These are phyloP conservation scores for Pleoardoris graminearum DNA, from an alignment of 2,329 filamentous ascomycete genomes.

Conservation along the genomic window DNA sequence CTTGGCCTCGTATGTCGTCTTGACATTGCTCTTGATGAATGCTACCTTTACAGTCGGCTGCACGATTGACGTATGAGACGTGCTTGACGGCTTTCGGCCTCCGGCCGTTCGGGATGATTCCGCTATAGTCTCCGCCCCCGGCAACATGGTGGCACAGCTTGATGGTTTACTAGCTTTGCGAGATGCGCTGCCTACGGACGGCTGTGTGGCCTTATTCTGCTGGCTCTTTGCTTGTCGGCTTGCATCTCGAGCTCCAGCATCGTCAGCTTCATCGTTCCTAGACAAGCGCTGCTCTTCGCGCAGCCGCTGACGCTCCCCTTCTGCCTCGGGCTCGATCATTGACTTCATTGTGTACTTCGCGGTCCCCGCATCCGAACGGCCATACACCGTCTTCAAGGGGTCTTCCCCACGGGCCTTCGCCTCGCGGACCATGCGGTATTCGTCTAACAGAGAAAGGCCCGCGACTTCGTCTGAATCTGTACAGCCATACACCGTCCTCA, in stretches of 20 bases:
- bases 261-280: not conserved
- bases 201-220: not conserved
- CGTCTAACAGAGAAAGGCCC: not conserved
- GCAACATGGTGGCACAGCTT: not conserved
- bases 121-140: not conserved
- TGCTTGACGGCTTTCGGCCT: not conserved
- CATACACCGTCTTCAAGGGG: not conserved
- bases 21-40: not conserved
- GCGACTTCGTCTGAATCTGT: not conserved
- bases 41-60: not conserved
- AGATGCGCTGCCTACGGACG: not conserved
- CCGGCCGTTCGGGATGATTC: not conserved
- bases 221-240: not conserved
- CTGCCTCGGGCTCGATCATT: no score
- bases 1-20: not conserved
- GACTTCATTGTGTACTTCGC: not conserved
- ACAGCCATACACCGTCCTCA: not conserved
- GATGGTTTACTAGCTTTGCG: not conserved
- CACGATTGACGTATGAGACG: not conserved
- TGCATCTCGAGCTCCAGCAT: not conserved
- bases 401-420: not conserved
- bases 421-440: not conserved
- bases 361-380: not conserved
- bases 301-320: not conserved
- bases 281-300: not conserved